These are phyloP conservation scores for Arachis stenosperma DNA, from an alignment of 306 rosid species.

Conservation along the genomic window DNA sequence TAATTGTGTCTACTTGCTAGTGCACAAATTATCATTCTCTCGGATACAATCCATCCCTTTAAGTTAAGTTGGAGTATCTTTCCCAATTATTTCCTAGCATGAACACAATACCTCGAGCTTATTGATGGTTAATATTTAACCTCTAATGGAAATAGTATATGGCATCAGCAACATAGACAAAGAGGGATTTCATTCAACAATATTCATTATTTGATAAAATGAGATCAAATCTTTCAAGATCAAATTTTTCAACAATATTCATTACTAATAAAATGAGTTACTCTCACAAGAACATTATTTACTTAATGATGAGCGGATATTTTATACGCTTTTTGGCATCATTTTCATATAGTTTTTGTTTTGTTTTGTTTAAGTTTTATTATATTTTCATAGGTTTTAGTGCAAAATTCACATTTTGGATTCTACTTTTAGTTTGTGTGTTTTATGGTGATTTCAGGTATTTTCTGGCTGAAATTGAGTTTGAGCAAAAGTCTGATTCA, in stretches of 20 bases:
- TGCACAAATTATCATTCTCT: too few species aligned
- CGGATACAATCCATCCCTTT: too few species aligned
- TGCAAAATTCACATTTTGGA: too few species aligned
- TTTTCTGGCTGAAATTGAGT: too few species aligned
- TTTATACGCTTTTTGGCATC: too few species aligned
- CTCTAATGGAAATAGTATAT: slow-evolving; percentile 24
- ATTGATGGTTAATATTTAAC: slow-evolving; percentile 29
- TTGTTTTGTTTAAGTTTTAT: too few species aligned
- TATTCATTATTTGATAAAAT: background rate
- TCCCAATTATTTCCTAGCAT: slow-evolving; percentile 27
- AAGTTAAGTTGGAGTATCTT: background rate
- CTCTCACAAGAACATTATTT: slow-evolving; percentile 25
- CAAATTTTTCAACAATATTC: slow-evolving; percentile 3
- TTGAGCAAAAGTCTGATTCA: too few species aligned
- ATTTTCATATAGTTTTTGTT: too few species aligned
- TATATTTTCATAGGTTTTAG: too few species aligned
- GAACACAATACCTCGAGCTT: slow-evolving; percentile 28
- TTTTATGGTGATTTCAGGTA: too few species aligned
- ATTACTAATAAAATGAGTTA: background rate
- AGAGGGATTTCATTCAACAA: slow-evolving; percentile 19
- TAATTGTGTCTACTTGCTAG: background rate
- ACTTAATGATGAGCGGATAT: background rate
- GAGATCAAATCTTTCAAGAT: background rate
- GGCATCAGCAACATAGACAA: slow-evolving; percentile 9
- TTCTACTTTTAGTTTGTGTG: too few species aligned